phyloP scores from a whole-genome alignment of 2,329 filamentous ascomycete species.

The Lachnellula subtilissima region DNA sequence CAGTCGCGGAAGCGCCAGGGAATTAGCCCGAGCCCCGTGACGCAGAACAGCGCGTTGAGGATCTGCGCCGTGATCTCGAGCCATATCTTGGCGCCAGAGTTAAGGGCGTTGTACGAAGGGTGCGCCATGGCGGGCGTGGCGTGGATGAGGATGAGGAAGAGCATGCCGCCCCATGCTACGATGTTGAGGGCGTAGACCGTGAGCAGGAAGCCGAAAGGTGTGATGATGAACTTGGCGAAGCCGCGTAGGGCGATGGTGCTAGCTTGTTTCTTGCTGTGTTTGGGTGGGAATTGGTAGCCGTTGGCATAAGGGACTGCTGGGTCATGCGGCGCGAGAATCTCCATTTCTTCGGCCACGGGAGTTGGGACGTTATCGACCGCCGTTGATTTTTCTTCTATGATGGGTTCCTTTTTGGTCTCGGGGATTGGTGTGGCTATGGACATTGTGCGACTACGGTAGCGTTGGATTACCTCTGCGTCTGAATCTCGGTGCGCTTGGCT shows the following conservation, averaged over 20 bases:
- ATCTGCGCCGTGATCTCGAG: slow-evolving; percentile 80
- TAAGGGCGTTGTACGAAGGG: slow-evolving; percentile 43
- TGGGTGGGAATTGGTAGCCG: slow-evolving; percentile 29
- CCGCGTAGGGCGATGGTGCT: slow-evolving; percentile 50
- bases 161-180: slow-evolving; percentile 83
- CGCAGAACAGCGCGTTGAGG: slow-evolving; percentile 75
- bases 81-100: slow-evolving; percentile 72
- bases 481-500: slow-evolving; percentile 17
- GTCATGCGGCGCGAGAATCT: slow-evolving; percentile 13
- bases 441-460: slow-evolving; percentile 11
- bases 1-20: slow-evolving; percentile 79
- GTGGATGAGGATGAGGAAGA: slow-evolving; percentile 75
- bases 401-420: background rate
- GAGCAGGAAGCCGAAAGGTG: slow-evolving; percentile 69
- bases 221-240: slow-evolving; percentile 67
- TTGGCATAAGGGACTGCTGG: slow-evolving; percentile 18
- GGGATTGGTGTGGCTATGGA: slow-evolving; percentile 1
- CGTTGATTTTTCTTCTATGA: slow-evolving; percentile 2
- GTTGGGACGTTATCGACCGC: slow-evolving; percentile 5
- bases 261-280: slow-evolving; percentile 53
- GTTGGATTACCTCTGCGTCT: slow-evolving; percentile 7
- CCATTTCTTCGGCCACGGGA: slow-evolving; percentile 2
- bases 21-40: slow-evolving; percentile 77
- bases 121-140: slow-evolving; percentile 67
- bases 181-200: slow-evolving; percentile 76